Evolutionary conservation across 805 yeast species (phyloP), one percentile per base, ranked within the genome.

Genomic region (Lachancea lanzarotensis): DNA sequence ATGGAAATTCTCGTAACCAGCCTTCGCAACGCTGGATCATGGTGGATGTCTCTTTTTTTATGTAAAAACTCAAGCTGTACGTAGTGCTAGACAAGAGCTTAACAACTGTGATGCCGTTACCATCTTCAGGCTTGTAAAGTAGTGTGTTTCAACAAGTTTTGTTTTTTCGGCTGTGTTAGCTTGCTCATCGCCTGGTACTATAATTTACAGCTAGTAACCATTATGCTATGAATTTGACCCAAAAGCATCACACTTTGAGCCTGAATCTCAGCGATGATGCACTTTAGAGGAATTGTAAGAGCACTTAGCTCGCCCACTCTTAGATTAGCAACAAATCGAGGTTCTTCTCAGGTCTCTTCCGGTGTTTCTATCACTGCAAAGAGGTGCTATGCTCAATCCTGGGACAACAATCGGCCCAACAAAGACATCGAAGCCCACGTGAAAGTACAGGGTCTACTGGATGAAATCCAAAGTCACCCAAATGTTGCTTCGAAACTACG

Each of bases 1-100:
- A 66, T 93, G 98, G 98, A 93, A 93, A 68, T 93, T 93, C 63
- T 85, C 95, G 27, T 90, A 64, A 13, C 12, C 26, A 3, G 18
- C n/a, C n/a, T 29, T 3, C 39, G 6, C 30, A 25, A n/a, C 17
- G 4, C 17, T 36, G 31, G 19, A 25, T 25, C 18, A 25, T 11
- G 12, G 18, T 19, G 19, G 8, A 22, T 22, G 8, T 20, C 18
- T 17, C 13, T 22, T 6, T 19, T 9, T 11, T 9, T 20, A 13
- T 20, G 25, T 18, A 19, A 18, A 18, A 19, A n/a, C n/a, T 3
- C 18, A 35, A n/a, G 15, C 38, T 35, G 38, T 35, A 18, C 3
- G 38, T 35, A 32, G 35, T 16, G 4, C 5, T 11, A 15, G 7
- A 32, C 35, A 11, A 3, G 11, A 9, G 15, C 17, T 17, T 32